Percentiles rank a stretch among this genome's conserved stretches.
phyloP scores from a whole-genome alignment of 352 stramenopile genomes.

The Phytophthora boehmeriae region DNA sequence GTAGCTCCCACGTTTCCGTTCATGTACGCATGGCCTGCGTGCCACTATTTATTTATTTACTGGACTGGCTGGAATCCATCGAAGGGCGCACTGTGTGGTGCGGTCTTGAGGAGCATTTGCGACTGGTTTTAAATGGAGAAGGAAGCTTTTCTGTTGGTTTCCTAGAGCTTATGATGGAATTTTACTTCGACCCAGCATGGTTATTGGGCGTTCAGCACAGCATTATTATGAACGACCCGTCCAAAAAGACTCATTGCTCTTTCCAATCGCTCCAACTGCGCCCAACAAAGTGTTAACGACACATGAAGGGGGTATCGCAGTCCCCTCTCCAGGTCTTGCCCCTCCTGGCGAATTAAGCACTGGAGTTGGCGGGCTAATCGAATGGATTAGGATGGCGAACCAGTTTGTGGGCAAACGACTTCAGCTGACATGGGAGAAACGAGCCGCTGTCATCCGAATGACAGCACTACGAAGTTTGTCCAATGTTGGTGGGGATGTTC shows the following conservation, averaged over 20 bases:
- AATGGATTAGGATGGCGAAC: conserved; percentile 76
- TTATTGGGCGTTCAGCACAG: conserved; percentile 74
- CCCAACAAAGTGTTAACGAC: conserved; percentile 33
- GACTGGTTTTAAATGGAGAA: conserved; percentile 73
- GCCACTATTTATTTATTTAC: conserved; percentile 70
- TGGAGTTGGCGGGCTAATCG: conserved; percentile 44
- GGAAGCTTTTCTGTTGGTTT: conserved; percentile 72
- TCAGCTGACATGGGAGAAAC: conserved; percentile 78
- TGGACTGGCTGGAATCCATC: conserved; percentile 84
- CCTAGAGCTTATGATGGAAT: conserved; percentile 86
- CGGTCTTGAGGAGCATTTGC: conserved; percentile 79
- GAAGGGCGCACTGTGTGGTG: conserved; percentile 86
- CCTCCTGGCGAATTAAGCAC: conserved; percentile 30
- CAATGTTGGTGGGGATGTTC: conserved; percentile 21
- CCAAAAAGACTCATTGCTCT: conserved; percentile 77
- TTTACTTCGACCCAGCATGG: conserved; percentile 75
- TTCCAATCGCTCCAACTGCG: conserved; percentile 55
- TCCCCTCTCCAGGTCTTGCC: conserved; percentile 16
- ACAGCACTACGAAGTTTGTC: conserved; percentile 69
- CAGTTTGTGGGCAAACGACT: conserved; percentile 70
- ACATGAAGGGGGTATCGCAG: conserved; percentile 54
- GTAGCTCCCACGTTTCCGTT: conserved; percentile 25
- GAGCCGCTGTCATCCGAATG: conserved; percentile 65
- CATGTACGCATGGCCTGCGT: conserved; percentile 60
- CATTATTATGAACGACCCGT: conserved; percentile 86